Evolutionary conservation across 768 basidiomycete genomes (phyloP), one percentile per base, ranked within the genome.

Genomic region (Psilocybe sp.): DNA sequence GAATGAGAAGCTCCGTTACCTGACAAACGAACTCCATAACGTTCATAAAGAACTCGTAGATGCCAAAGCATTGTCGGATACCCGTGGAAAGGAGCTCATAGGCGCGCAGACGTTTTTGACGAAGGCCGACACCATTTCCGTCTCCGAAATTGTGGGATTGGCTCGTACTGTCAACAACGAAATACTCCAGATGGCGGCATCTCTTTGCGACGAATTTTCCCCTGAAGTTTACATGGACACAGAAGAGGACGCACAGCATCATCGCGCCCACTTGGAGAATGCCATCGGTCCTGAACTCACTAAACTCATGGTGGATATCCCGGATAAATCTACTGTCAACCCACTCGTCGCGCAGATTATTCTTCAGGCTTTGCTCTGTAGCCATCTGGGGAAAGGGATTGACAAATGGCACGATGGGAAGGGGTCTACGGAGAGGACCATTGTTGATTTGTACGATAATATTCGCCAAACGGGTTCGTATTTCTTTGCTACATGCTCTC

Each of bases 181-280:
- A 19, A 56, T 51, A 16, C 56, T 64, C 59, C 64, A 58, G 55
- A 52, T 28, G 50, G 49, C 47, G 16, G 62, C 12, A 63, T 50
- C 44, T 11, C 40, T 61, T 14, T 43, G 46, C 61, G 40, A 74
- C 61, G 52, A 75, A 72, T 36, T 78, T 61, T 15, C 5, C 20
- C 42, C 43, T 23, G 9, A 7, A 10, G 16, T 59, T 13, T 20
- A 46, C 8, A 16, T 38, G 38, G 50, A 44, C 14, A 16, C 51
- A 18, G 47, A 59, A n/a, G 36, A 46, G 12, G 40, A 44, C 14
- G 47, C 43, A 20, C 35, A 42, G 4, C 31, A 28, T 7, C 40
- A 32, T 12, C 51, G 33, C 12, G 40, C 52, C 10, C 34, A 35
- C 2, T 20, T 46, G 33, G 31, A 14, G 3, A 23, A 1, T 9